Conservation (phyloP, 129 eudicot genomes). For the Tagetes patula region DNA sequence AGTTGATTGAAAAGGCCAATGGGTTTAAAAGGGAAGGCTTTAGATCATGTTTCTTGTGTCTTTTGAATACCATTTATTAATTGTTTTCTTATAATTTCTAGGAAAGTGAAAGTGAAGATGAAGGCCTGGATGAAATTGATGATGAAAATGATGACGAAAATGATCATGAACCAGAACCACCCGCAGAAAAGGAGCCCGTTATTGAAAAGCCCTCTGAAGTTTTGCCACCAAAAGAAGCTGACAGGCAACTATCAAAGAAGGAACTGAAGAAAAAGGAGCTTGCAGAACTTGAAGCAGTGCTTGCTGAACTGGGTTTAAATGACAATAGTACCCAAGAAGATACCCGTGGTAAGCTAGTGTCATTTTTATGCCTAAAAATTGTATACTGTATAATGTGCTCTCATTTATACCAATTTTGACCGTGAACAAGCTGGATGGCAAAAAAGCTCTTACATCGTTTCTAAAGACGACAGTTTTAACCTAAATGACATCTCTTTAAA, state of each 20-base stretch:
- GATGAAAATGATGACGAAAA: constrained; percentile 82
- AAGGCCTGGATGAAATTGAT: constrained; percentile 68
- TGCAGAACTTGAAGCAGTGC: constrained; percentile 86
- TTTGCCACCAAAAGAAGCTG: constrained; percentile 70
- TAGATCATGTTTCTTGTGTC: neutral
- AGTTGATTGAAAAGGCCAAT: neutral
- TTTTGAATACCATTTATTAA: neutral
- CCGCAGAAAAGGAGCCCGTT: constrained; percentile 45
- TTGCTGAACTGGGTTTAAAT: constrained; percentile 70
- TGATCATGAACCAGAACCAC: constrained; percentile 52
- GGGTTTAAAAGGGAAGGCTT: neutral
- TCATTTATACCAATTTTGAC: neutral
- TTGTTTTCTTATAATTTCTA: constrained; percentile 13
- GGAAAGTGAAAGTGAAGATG: constrained; percentile 97
- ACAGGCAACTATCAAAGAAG: constrained; percentile 91
- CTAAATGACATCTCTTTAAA: neutral
- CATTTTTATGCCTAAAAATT: neutral
- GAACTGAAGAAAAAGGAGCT: constrained; percentile 93
- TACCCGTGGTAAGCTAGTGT: constrained; percentile 38
- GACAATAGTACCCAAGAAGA: constrained; percentile 46
- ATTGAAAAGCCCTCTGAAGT: constrained; percentile 57
- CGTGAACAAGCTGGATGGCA: neutral
- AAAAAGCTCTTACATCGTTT: neutral
- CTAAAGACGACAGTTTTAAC: neutral
- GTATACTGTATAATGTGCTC: neutral